phyloP scores from a whole-genome alignment of 495 filamentous ascomycete species.

The Lophiostoma macrostomum region DNA sequence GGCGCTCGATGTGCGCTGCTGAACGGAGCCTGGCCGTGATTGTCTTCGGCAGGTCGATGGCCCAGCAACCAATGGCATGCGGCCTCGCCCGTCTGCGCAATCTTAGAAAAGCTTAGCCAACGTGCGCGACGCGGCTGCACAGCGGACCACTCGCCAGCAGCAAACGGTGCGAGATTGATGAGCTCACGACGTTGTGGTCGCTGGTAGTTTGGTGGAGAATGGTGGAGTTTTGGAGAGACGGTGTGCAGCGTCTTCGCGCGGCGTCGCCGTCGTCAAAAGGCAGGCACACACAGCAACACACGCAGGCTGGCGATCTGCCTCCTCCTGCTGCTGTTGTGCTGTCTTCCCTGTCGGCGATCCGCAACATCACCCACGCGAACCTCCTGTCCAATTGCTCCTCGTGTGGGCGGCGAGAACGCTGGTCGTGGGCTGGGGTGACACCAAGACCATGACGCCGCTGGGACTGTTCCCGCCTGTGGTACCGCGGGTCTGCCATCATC shows the following conservation, averaged over 20 bases:
- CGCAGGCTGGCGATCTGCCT: too few relatives aligned
- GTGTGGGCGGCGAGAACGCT: neutral
- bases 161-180: too few relatives aligned
- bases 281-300: too few relatives aligned
- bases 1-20: too few relatives aligned
- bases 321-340: too few relatives aligned
- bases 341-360: neutral
- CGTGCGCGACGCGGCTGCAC: too few relatives aligned
- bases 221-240: too few relatives aligned
- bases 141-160: too few relatives aligned
- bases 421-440: conserved; percentile 17
- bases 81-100: neutral
- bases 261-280: too few relatives aligned
- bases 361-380: conserved; percentile 8
- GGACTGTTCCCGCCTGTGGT: neutral
- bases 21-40: neutral
- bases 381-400: conserved; percentile 6
- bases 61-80: conserved; percentile 16
- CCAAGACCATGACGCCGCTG: conserved; percentile 17
- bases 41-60: neutral
- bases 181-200: too few relatives aligned
- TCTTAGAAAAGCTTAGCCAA: conserved; percentile 6
- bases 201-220: too few relatives aligned
- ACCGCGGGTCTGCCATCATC: conserved; percentile 3
- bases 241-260: too few relatives aligned